Conservation (phyloP, 202 grass and related monocot species). For the Panicum hallii region DNA sequence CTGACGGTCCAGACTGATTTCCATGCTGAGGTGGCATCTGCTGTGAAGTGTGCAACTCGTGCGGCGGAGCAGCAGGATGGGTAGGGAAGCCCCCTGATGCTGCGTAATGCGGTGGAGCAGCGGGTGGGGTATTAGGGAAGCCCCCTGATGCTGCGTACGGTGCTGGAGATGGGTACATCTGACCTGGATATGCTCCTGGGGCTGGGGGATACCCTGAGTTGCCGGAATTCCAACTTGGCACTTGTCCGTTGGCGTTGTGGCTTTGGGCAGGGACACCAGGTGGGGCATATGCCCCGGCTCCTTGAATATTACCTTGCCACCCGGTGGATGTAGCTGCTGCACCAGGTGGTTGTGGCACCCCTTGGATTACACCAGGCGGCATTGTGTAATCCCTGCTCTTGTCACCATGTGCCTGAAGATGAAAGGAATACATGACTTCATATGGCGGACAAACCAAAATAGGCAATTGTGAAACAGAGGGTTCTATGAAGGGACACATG, state of each 20-base stretch:
- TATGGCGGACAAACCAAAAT: slow-evolving; percentile 8
- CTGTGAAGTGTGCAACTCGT: slow-evolving; percentile 53
- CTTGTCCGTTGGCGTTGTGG: slow-evolving; percentile 40
- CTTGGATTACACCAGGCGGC: slow-evolving; percentile 58
- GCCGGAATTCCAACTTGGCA: slow-evolving; percentile 60
- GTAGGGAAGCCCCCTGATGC: slow-evolving; percentile 45
- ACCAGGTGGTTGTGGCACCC: slow-evolving; percentile 49
- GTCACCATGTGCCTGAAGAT: slow-evolving; percentile 83
- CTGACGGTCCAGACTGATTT: slow-evolving; percentile 52
- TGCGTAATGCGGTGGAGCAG: slow-evolving; percentile 14
- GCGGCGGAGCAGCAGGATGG: neutral
- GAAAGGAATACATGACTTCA: slow-evolving; percentile 9
- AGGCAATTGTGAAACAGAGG: neutral
- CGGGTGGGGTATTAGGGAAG: slow-evolving; percentile 13
- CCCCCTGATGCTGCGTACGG: slow-evolving; percentile 50
- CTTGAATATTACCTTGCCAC: slow-evolving; percentile 71
- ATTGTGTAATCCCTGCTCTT: slow-evolving; percentile 99
- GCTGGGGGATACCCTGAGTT: slow-evolving; percentile 49
- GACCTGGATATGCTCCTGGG: slow-evolving; percentile 55
- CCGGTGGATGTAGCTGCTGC: slow-evolving; percentile 46
- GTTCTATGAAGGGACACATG: slow-evolving; percentile 19
- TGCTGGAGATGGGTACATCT: slow-evolving; percentile 49
- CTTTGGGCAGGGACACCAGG: slow-evolving; percentile 45
- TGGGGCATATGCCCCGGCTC: slow-evolving; percentile 49
- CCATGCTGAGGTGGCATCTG: slow-evolving; percentile 57